Conservation (phyloP, 1,284 basidiomycete species). For the Ceratorhiza oryzae-sativae region DNA sequence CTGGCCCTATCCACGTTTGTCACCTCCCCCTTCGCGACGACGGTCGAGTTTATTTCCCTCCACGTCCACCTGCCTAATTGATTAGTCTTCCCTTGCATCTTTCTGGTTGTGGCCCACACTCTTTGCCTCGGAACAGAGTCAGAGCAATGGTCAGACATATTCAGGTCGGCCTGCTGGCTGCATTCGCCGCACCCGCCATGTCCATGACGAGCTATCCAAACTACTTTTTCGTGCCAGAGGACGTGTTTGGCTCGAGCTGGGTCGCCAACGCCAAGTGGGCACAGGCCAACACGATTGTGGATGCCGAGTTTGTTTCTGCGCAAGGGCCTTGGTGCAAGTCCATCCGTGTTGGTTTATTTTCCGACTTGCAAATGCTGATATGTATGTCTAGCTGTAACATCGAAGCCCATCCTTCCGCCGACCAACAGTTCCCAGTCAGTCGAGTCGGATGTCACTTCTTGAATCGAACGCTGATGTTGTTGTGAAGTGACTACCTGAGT, state of each 20-base stretch:
- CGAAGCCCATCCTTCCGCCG: constrained; percentile 49
- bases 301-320: constrained; percentile 56
- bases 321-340: constrained; percentile 65
- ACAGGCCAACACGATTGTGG: constrained; percentile 55
- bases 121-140: constrained; percentile 11
- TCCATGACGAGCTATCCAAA: constrained; percentile 57
- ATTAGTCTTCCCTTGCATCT: too few species aligned
- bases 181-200: constrained; percentile 16
- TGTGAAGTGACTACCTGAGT: constrained; percentile 42
- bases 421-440: constrained; percentile 44
- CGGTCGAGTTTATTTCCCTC: background rate
- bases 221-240: constrained; percentile 62
- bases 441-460: background rate
- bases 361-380: background rate
- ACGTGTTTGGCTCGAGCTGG: constrained; percentile 55
- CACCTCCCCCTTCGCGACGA: background rate
- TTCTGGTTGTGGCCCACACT: background rate
- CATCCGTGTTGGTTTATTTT: background rate
- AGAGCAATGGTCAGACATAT: constrained; percentile 11
- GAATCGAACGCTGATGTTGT: constrained; percentile 32
- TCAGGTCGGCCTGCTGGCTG: constrained; percentile 8
- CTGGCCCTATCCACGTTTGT: background rate
- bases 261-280: constrained; percentile 50
- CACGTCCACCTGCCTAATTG: background rate
- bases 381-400: constrained; percentile 37